A percentile compares a stretch with the other conserved stretches of the same genome.
phyloP scores from a whole-genome alignment of 257 asterid species.

The Fraxinus excelsior region DNA sequence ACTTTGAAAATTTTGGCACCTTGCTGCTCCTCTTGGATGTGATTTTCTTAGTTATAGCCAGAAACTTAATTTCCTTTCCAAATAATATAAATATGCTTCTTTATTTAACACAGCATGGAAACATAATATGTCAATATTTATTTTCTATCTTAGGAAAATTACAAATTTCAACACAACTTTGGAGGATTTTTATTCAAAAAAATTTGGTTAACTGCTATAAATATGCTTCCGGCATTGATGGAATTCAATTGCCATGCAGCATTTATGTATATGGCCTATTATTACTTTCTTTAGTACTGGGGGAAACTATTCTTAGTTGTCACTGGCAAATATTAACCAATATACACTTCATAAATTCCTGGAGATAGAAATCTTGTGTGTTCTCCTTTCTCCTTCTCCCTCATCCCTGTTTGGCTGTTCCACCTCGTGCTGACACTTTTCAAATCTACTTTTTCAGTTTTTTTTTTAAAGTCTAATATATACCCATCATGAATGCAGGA shows the following conservation, averaged over 20 bases:
- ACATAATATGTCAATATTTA: not conserved
- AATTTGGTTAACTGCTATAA: not conserved
- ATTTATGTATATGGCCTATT: not conserved
- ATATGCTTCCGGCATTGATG: conserved; percentile 9
- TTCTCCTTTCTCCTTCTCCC: not conserved
- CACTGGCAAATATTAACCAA: not conserved
- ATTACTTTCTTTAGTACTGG: not conserved
- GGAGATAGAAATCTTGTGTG: not conserved
- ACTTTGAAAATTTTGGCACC: not conserved
- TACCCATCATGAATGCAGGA: conserved; percentile 51
- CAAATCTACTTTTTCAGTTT: not conserved
- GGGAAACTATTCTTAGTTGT: conserved; percentile 15
- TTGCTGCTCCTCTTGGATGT: not conserved
- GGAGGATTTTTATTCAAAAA: not conserved
- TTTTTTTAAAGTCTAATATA: conserved; percentile 7
- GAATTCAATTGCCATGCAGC: not conserved
- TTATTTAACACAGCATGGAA: too few relatives aligned
- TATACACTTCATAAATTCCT: not conserved
- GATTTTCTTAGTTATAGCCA: not conserved
- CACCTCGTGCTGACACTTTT: not conserved
- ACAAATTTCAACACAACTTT: conserved; percentile 2
- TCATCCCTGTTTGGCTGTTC: too few relatives aligned
- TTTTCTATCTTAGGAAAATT: conserved; percentile 14
- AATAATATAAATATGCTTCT: too few relatives aligned
- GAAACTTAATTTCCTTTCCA: not conserved